These are phyloP conservation scores for Pinus tabuliformis DNA, from an alignment of 75 land plant species.

Conservation along the genomic window DNA sequence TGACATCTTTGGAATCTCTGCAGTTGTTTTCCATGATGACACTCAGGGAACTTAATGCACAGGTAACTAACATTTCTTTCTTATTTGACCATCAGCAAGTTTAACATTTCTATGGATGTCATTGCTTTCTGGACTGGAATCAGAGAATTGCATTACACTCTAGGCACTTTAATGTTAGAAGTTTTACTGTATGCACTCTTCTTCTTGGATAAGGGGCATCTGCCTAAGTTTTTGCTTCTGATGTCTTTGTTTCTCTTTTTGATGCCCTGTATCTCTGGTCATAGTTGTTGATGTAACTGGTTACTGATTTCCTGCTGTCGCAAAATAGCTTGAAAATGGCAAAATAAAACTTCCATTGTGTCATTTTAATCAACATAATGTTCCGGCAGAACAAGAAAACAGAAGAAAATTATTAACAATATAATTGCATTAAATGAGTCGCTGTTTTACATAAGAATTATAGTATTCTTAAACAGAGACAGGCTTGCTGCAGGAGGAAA, in stretches of 20 bases:
- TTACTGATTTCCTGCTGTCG: neutral
- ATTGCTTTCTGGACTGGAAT: neutral
- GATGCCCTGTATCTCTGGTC: neutral
- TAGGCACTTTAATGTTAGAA: neutral
- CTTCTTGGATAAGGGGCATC: too few relatives aligned
- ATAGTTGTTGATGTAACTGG: neutral
- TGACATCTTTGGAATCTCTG: slow-evolving; percentile 71
- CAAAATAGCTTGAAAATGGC: neutral
- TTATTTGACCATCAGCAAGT: slow-evolving; percentile 9
- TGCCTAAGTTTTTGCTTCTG: neutral
- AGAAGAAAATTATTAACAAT: neutral
- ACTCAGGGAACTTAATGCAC: slow-evolving; percentile 69
- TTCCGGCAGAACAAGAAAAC: neutral
- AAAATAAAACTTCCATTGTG: neutral
- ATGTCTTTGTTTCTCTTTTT: neutral
- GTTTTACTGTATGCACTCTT: too few relatives aligned
- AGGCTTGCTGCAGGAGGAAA: slow-evolving; percentile 11
- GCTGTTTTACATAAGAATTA: slow-evolving; percentile 3
- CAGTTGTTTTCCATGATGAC: slow-evolving; percentile 63
- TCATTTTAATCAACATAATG: neutral
- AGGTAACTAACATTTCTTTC: slow-evolving; percentile 36
- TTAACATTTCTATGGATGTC: neutral
- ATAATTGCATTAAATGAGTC: neutral
- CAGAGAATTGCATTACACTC: neutral
- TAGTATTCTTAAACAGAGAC: slow-evolving; percentile 2